Conservation (phyloP, 2,329 filamentous ascomycete genomes). For the Alternaria sp. region DNA sequence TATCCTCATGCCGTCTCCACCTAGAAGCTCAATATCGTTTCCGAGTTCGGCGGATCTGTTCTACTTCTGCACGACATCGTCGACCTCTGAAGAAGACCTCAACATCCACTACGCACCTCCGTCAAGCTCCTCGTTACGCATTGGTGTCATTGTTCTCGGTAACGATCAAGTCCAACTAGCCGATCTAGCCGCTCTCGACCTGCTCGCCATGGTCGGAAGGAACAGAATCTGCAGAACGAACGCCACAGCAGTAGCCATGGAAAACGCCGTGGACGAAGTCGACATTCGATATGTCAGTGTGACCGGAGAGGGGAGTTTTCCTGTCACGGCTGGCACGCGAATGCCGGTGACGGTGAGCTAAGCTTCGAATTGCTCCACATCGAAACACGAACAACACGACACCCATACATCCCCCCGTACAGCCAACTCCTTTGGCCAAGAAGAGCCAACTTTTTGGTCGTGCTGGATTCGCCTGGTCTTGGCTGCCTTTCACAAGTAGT, state of each 20-base stretch:
- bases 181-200: conserved; percentile 46
- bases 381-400: conserved; percentile 26
- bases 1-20: conserved; percentile 44
- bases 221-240: conserved; percentile 39
- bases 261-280: conserved; percentile 47
- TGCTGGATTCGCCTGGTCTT: conserved; percentile 46
- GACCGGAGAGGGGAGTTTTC: conserved; percentile 49
- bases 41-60: conserved; percentile 49
- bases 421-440: conserved; percentile 39
- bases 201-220: conserved; percentile 44
- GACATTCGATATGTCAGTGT: conserved; percentile 51
- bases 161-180: conserved; percentile 43
- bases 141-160: conserved; percentile 45
- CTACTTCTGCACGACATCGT: conserved; percentile 49
- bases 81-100: conserved; percentile 45
- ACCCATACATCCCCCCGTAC: conserved; percentile 16
- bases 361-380: conserved; percentile 37
- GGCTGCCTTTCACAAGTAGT: conserved; percentile 29
- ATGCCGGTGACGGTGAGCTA: conserved; percentile 52
- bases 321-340: conserved; percentile 46
- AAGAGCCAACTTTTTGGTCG: conserved; percentile 41
- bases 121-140: conserved; percentile 45
- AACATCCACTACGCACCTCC: conserved; percentile 44
- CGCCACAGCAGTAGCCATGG: conserved; percentile 32
- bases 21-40: conserved; percentile 45